Conservation (phyloP, 225 moss, liverwort and hornwort genomes). For the Physcomitrium patens region DNA sequence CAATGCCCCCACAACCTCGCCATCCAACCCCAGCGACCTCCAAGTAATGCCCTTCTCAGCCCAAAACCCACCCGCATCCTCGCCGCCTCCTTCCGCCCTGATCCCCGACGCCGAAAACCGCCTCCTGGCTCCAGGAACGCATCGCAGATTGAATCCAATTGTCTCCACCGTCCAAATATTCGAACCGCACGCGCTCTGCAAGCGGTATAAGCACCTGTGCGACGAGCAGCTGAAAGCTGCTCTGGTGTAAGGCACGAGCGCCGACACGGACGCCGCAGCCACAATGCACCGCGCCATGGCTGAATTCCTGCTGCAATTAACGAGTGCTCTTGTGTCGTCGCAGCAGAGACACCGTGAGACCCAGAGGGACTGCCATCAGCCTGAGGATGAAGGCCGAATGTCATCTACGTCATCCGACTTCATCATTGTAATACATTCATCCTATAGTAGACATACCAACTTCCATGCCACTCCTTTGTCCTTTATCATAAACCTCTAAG, state of each 20-base stretch:
- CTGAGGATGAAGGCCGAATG: too few species aligned
- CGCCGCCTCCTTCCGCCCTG: slow-evolving; percentile 16
- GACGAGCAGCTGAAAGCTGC: background rate
- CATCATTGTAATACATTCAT: too few species aligned
- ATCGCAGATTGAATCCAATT: slow-evolving; percentile 7
- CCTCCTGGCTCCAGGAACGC: background rate
- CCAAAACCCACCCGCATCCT: slow-evolving; percentile 57
- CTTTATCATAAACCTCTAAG: too few species aligned
- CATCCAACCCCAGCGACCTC: slow-evolving; percentile 68
- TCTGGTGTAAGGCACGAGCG: slow-evolving; percentile 25
- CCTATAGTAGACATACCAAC: too few species aligned
- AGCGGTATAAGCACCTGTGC: background rate
- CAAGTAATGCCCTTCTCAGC: slow-evolving; percentile 72
- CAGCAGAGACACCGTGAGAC: too few species aligned
- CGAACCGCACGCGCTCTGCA: background rate
- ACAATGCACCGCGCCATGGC: slow-evolving; percentile 41
- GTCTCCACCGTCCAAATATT: slow-evolving; percentile 15
- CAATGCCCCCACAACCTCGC: slow-evolving; percentile 64
- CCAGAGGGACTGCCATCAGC: too few species aligned
- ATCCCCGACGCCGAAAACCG: slow-evolving; percentile 23
- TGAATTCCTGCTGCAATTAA: background rate
- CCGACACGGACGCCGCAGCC: slow-evolving; percentile 38
- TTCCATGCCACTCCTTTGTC: too few species aligned
- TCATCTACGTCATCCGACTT: too few species aligned
- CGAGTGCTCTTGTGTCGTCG: background rate